Evolutionary conservation across 805 yeast genomes (phyloP).

Genomic region (Wickerhamiella musiphila): DNA sequence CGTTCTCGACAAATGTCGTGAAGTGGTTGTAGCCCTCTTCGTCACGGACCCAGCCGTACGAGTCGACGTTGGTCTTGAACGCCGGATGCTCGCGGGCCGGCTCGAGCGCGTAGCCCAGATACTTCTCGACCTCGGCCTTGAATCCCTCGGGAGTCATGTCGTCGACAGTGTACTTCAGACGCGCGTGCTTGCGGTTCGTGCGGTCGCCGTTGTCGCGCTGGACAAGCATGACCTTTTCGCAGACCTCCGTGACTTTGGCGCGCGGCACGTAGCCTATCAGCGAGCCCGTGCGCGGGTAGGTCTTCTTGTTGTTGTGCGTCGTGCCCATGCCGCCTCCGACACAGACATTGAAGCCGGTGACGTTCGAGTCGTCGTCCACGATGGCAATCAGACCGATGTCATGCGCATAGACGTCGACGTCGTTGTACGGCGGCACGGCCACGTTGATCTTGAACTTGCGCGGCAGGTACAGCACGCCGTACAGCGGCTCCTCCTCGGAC

Average conservation of each 20-base stretch:
- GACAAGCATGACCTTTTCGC: slow-evolving; percentile 83
- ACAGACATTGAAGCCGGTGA: slow-evolving; percentile 71
- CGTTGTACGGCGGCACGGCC: slow-evolving; percentile 90
- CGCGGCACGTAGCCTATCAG: slow-evolving; percentile 56
- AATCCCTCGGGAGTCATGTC: slow-evolving; percentile 79
- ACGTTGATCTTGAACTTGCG: slow-evolving; percentile 91
- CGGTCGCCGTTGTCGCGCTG: slow-evolving; percentile 94
- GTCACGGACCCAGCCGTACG: slow-evolving; percentile 86
- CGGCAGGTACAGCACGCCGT: slow-evolving; percentile 76
- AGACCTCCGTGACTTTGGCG: slow-evolving; percentile 56
- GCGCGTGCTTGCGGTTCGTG: slow-evolving; percentile 90
- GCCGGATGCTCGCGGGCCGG: slow-evolving; percentile 47
- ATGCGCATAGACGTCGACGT: slow-evolving; percentile 90
- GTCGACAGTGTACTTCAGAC: slow-evolving; percentile 92
- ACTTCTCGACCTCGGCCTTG: slow-evolving; percentile 65
- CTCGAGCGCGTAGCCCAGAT: slow-evolving; percentile 59
- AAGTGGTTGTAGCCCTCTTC: slow-evolving; percentile 64
- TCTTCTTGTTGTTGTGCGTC: slow-evolving; percentile 90
- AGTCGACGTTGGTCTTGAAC: slow-evolving; percentile 75
- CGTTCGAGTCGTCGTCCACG: slow-evolving; percentile 36
- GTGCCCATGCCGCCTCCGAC: slow-evolving; percentile 99
- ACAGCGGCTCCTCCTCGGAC: slow-evolving; percentile 73
- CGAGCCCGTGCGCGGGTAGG: slow-evolving; percentile 90
- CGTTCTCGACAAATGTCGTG: slow-evolving; percentile 89
- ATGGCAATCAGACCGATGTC: slow-evolving; percentile 88